Percentiles rank a stretch among this genome's conserved stretches.
Evolutionary conservation across 768 basidiomycete species (phyloP).

Genomic region (Lentinula lateritia): DNA sequence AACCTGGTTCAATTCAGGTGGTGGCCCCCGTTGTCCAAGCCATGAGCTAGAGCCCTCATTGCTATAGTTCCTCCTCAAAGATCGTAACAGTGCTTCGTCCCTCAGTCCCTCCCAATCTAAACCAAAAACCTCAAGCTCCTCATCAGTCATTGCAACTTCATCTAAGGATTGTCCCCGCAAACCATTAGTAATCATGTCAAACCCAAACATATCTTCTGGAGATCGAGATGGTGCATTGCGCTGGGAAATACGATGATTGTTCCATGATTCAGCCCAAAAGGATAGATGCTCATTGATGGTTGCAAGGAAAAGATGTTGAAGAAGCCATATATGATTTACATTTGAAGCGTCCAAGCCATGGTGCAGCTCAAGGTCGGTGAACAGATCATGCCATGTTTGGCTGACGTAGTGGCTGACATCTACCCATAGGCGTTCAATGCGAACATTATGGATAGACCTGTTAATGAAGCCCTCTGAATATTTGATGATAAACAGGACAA

Average conservation of each 20-base stretch:
- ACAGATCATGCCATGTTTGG: constrained; percentile 21
- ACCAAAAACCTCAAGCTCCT: constrained; percentile 10
- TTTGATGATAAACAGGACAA: background rate
- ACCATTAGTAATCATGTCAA: background rate
- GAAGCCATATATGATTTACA: background rate
- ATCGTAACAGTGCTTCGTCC: constrained; percentile 5
- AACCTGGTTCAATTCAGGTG: background rate
- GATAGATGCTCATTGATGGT: too few species aligned
- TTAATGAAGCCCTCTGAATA: background rate
- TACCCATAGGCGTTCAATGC: background rate
- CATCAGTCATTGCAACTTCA: background rate
- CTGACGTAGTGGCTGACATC: background rate
- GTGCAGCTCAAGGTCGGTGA: constrained; percentile 14
- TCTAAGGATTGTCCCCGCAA: background rate
- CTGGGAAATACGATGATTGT: background rate
- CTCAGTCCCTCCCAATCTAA: constrained; percentile 8
- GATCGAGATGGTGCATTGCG: background rate
- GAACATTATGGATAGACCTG: constrained; percentile 2
- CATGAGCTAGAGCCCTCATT: background rate
- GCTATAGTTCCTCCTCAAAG: background rate
- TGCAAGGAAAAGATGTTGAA: too few species aligned
- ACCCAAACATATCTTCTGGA: constrained; percentile 4
- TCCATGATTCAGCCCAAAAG: too few species aligned
- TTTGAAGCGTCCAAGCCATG: constrained; percentile 12
- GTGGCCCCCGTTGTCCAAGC: background rate